These are phyloP conservation scores for Galerina sulciceps DNA, from an alignment of 768 basidiomycete species.

Conservation along the genomic window DNA sequence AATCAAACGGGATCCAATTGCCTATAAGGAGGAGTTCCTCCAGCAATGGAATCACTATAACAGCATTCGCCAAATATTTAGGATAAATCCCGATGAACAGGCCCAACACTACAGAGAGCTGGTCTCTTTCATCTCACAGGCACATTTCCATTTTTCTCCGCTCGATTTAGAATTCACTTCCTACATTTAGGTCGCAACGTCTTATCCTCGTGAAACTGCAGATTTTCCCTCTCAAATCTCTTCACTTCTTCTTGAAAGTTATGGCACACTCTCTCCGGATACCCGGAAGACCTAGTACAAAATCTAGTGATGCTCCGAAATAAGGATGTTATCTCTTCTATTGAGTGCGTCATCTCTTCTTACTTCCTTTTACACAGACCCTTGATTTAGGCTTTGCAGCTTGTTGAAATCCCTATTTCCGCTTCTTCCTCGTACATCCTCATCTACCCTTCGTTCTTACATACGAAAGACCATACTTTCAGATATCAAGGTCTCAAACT, in stretches of 20 bases:
- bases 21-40: constrained; percentile 93
- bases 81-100: constrained; percentile 82
- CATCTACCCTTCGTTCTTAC: constrained; percentile 77
- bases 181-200: constrained; percentile 72
- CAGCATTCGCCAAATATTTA: constrained; percentile 84
- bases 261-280: constrained; percentile 76
- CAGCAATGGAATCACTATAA: constrained; percentile 98
- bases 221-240: constrained; percentile 85
- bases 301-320: constrained; percentile 93
- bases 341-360: constrained; percentile 67
- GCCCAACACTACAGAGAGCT: constrained; percentile 86
- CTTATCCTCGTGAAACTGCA: constrained; percentile 90
- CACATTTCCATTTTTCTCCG: constrained; percentile 18
- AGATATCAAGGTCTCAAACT: constrained; percentile 91
- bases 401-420: constrained; percentile 93
- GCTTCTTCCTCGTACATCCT: constrained; percentile 91
- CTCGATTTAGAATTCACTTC: background rate
- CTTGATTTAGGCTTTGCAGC: constrained; percentile 42
- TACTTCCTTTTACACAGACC: background rate
- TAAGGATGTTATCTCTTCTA: constrained; percentile 89
- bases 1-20: constrained; percentile 90
- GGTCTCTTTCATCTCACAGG: constrained; percentile 90
- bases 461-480: constrained; percentile 94
- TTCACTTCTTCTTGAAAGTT: constrained; percentile 76
- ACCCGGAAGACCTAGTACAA: constrained; percentile 86